phyloP scores from a whole-genome alignment of 208 protist species.

The Borovskyia barvae region DNA sequence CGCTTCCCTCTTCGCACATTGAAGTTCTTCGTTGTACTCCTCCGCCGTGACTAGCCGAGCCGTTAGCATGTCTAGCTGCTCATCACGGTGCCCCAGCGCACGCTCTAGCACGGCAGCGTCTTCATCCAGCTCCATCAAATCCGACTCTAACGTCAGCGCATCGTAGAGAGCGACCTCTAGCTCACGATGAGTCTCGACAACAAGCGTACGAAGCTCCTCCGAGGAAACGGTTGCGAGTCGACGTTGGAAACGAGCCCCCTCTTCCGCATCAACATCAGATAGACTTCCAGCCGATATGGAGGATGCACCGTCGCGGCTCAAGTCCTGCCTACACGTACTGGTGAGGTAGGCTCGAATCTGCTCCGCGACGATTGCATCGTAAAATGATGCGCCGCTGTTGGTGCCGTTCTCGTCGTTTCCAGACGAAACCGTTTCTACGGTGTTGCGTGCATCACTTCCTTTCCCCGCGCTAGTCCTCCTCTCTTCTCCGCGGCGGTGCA shows the following conservation, averaged over 20 bases:
- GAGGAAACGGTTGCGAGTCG: slow-evolving; percentile 5
- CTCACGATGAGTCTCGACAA: slow-evolving; percentile 16
- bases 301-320: too few species aligned
- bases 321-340: slow-evolving; percentile 1
- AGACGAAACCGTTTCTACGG: neutral
- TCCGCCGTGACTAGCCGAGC: slow-evolving; percentile 34
- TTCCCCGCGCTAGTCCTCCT: neutral
- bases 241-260: slow-evolving; percentile 2
- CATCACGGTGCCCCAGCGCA: slow-evolving; percentile 28
- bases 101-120: slow-evolving; percentile 30
- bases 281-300: neutral
- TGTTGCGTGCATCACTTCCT: neutral
- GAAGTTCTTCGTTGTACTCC: slow-evolving; percentile 35
- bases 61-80: slow-evolving; percentile 32
- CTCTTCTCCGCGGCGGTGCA: too few species aligned
- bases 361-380: slow-evolving; percentile 5
- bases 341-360: slow-evolving; percentile 14
- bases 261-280: neutral
- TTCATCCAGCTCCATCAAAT: slow-evolving; percentile 25
- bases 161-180: slow-evolving; percentile 27
- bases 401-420: slow-evolving; percentile 8
- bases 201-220: slow-evolving; percentile 30
- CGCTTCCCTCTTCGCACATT: slow-evolving; percentile 43
- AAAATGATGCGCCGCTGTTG: slow-evolving; percentile 19
- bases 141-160: slow-evolving; percentile 18